Base-by-base conservation (phyloP, 2,329 filamentous ascomycete species). In the Cordyceps militaris region DNA sequence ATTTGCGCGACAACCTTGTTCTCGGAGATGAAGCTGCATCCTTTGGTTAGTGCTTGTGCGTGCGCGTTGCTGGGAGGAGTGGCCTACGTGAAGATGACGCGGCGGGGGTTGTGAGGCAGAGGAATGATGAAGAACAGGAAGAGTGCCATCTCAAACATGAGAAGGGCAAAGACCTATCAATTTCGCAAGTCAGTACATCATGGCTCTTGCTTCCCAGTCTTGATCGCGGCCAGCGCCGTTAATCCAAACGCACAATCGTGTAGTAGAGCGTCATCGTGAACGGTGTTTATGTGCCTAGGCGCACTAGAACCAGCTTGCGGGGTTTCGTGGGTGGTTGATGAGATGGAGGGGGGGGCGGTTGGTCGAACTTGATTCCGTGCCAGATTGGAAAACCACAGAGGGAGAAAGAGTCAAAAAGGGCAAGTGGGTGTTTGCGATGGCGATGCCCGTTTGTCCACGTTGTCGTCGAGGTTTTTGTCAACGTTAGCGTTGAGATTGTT, bases 1-100 rank as follows among this genome's bases (percentile, higher is more conserved):
- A 97, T 73, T 73, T 97, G 97, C 42, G 92, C 94, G 59, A 99
- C 82, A 54, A 86, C 61, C 0, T 81, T 88, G 70, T 87, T 95
- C 70, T 93, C 90, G 55, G 92, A 97, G 70, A 99, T 92, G 83
- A 99, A 99, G 67, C 88, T 91, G 61, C 3, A 57, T 36, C 21
- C 6, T 2, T 19, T 32, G 52, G 30, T 57, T 23, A 55, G 47
- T 16, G 44, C 13, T 23, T 19, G 52, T 64, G 46, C 61, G 60
- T 21, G 6, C 16, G 57, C 24, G 32, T n/a, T 26, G 23, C 21
- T 30, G n/a, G 34, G 34, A 38, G 14, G 34, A n/a, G 32, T 40
- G 49, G 74, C 81, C 53, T 74, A 85, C 80, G 79, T 83, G 71
- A 97, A 96, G 70, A 97, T 84, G 77, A 84, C 90, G 70, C 91